phyloP scores from a whole-genome alignment of 2,329 filamentous ascomycete genomes.

The Moelleriella libera region DNA sequence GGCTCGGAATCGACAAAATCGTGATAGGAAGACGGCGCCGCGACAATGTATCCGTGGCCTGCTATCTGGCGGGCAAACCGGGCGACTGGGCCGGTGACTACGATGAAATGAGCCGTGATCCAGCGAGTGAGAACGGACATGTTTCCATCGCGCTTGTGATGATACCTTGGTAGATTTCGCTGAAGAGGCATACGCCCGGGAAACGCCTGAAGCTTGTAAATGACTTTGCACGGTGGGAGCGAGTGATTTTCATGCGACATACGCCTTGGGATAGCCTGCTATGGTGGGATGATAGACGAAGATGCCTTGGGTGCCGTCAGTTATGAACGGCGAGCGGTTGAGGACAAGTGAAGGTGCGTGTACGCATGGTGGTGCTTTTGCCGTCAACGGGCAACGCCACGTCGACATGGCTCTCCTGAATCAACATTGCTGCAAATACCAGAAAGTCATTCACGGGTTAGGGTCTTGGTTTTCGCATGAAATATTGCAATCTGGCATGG shows the following conservation, averaged over 20 bases:
- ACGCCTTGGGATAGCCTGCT: conserved; percentile 75
- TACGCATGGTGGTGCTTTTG: conserved; percentile 40
- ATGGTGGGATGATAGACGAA: conserved; percentile 81
- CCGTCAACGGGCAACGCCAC: conserved; percentile 36
- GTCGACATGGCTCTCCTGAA: conserved; percentile 38
- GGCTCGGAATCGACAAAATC: conserved; percentile 81
- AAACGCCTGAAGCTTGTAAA: conserved; percentile 37
- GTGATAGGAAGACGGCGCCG: conserved; percentile 81
- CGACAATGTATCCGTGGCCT: conserved; percentile 85
- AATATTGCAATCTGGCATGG: not conserved
- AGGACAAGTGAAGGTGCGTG: conserved; percentile 1
- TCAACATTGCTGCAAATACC: conserved; percentile 26
- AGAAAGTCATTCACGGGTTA: not conserved
- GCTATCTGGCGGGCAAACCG: conserved; percentile 87
- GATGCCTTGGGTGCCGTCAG: conserved; percentile 46
- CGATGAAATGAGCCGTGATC: too few species aligned
- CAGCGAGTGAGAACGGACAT: too few species aligned
- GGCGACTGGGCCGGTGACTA: conserved; percentile 79
- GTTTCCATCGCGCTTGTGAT: not conserved
- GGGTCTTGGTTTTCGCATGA: not conserved
- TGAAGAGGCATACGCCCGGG: conserved; percentile 77
- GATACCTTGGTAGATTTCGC: conserved; percentile 87
- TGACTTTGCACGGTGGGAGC: not conserved
- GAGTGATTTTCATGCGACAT: conserved; percentile 15
- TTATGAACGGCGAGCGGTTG: not conserved